Evolutionary conservation across 352 stramenopile species (phyloP).

Genomic region (Pythium pectinolyticum): DNA sequence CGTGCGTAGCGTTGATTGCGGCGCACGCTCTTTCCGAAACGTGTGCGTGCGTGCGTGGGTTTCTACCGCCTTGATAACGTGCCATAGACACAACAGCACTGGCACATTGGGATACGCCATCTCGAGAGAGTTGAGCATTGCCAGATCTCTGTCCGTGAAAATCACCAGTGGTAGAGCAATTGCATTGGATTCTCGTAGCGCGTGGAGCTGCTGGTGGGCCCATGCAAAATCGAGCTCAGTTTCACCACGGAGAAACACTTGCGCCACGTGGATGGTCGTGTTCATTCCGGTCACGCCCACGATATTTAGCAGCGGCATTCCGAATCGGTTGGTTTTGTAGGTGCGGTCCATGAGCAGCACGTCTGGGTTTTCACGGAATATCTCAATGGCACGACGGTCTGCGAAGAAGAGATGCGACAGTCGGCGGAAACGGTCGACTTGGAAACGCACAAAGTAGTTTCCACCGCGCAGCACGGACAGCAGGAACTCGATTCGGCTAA

Average conservation of each 20-base stretch:
- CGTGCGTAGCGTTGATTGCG: not conserved
- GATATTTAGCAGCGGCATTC: slow-evolving; percentile 31
- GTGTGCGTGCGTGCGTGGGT: not conserved
- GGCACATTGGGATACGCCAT: not conserved
- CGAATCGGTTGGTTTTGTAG: slow-evolving; percentile 29
- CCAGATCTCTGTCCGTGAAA: not conserved
- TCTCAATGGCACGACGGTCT: slow-evolving; percentile 8
- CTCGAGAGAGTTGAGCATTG: not conserved
- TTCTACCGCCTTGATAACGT: not conserved
- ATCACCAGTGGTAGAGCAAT: not conserved
- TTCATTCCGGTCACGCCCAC: slow-evolving; percentile 31
- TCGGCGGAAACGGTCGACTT: not conserved
- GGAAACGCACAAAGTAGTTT: not conserved
- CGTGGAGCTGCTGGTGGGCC: not conserved
- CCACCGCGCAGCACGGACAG: not conserved
- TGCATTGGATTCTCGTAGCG: not conserved
- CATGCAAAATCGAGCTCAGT: not conserved
- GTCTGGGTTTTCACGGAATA: slow-evolving; percentile 22
- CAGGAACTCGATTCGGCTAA: not conserved
- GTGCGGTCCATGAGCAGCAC: slow-evolving; percentile 32
- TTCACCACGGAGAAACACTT: slow-evolving; percentile 20
- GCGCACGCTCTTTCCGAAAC: not conserved
- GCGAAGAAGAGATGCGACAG: slow-evolving; percentile 16
- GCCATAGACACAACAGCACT: not conserved
- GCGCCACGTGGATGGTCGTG: slow-evolving; percentile 26